A percentile compares a stretch with the other conserved stretches of the same genome.
Evolutionary conservation across 768 basidiomycete genomes (phyloP).

Genomic region (Phylloporus scabripes): DNA sequence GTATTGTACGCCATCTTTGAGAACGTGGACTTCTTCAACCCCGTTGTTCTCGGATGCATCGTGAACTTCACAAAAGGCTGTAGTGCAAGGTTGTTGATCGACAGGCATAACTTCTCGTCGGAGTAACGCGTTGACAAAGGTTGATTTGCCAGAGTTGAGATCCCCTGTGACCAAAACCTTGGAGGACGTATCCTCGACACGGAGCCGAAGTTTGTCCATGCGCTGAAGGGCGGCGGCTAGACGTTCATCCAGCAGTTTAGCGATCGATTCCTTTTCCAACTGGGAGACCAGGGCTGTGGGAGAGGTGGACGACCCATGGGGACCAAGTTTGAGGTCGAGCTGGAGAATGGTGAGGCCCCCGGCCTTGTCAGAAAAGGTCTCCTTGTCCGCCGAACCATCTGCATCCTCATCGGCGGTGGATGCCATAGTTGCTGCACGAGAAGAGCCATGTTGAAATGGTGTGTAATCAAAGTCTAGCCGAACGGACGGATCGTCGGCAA

Average conservation of each 20-base stretch:
- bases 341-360: slow-evolving; percentile 84
- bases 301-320: slow-evolving; percentile 55
- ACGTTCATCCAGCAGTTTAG: slow-evolving; percentile 84
- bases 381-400: slow-evolving; percentile 27
- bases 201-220: slow-evolving; percentile 76
- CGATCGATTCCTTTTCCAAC: slow-evolving; percentile 89
- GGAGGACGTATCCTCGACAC: slow-evolving; percentile 87
- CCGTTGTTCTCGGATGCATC: slow-evolving; percentile 79
- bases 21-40: slow-evolving; percentile 79
- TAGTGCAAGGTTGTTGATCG: slow-evolving; percentile 97
- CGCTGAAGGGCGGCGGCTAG: slow-evolving; percentile 70
- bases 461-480: slow-evolving; percentile 62
- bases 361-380: slow-evolving; percentile 35
- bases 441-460: slow-evolving; percentile 42
- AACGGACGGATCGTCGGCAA: slow-evolving; percentile 74
- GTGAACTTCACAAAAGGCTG: slow-evolving; percentile 94
- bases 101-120: slow-evolving; percentile 91
- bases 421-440: slow-evolving; percentile 56
- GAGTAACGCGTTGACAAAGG: slow-evolving; percentile 93
- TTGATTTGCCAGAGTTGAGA: slow-evolving; percentile 97
- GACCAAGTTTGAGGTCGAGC: slow-evolving; percentile 88
- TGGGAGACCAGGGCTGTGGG: slow-evolving; percentile 78
- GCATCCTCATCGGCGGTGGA: slow-evolving; percentile 33
- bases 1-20: slow-evolving; percentile 66
- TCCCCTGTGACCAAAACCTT: slow-evolving; percentile 98